Conservation (phyloP, 2,329 filamentous ascomycete genomes). For the Lasiodiplodia sp. region DNA sequence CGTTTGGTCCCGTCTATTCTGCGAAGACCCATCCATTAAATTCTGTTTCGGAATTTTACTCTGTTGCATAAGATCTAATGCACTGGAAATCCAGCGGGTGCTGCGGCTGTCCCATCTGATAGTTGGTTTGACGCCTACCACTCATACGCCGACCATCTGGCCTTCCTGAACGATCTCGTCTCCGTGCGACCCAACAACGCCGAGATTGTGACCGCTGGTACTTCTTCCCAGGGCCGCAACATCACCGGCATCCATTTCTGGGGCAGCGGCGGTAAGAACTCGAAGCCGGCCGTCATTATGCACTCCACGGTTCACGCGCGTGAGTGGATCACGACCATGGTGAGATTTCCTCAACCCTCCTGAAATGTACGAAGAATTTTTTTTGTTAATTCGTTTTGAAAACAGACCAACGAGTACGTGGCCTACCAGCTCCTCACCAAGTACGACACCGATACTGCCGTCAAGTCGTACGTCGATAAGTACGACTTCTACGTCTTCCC, state of each 20-base stretch:
- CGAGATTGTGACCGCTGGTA: constrained; percentile 44
- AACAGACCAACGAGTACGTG: constrained; percentile 40
- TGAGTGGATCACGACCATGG: constrained; percentile 48
- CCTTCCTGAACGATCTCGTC: constrained; percentile 45
- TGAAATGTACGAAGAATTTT: no score
- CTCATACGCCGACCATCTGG: constrained; percentile 44
- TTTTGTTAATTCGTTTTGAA: neutral
- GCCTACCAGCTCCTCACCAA: constrained; percentile 47
- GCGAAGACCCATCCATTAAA: neutral
- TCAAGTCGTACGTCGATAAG: constrained; percentile 59
- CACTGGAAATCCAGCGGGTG: neutral
- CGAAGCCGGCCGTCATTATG: constrained; percentile 48
- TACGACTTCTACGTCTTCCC: constrained; percentile 70
- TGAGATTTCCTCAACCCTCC: constrained; percentile 1
- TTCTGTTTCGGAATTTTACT: no score
- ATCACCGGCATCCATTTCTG: constrained; percentile 49
- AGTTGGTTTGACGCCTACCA: constrained; percentile 48
- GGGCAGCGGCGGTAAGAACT: constrained; percentile 46
- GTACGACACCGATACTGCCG: constrained; percentile 42
- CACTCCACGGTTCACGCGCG: constrained; percentile 49
- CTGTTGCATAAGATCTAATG: neutral
- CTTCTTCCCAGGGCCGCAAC: constrained; percentile 42
- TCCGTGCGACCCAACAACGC: constrained; percentile 43
- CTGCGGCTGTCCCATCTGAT: constrained; percentile 41
- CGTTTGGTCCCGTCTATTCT: neutral